Evolutionary conservation across 78 protist species (phyloP).

Genomic region (Chrysochromulina parva): DNA sequence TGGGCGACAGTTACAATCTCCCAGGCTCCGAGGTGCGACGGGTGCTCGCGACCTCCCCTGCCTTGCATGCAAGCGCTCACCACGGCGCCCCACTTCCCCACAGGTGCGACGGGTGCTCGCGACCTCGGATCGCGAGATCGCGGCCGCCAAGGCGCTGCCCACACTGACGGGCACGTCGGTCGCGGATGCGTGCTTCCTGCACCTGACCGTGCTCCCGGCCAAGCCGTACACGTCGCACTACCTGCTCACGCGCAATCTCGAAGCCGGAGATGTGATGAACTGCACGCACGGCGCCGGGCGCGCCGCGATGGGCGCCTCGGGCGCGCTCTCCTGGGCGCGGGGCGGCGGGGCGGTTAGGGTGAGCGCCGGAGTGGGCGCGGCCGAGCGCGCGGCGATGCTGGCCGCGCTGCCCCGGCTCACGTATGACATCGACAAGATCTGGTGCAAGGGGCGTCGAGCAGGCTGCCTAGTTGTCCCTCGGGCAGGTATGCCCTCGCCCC

Average conservation of each 20-base stretch:
- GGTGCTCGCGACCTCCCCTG: no score
- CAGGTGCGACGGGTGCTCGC: neutral
- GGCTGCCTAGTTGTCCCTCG: no score
- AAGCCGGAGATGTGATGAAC: neutral
- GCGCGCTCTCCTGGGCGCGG: no score
- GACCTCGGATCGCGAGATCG: neutral
- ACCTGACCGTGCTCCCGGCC: constrained; percentile 1
- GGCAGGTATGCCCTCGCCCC: no score
- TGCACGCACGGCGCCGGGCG: neutral
- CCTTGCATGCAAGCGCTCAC: no score
- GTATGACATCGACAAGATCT: neutral
- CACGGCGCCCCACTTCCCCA: no score
- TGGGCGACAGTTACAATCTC: neutral
- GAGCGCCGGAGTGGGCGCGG: no score
- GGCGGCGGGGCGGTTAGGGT: no score
- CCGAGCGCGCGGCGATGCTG: neutral
- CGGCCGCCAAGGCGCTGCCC: neutral
- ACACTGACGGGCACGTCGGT: neutral
- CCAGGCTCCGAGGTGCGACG: neutral
- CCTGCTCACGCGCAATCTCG: neutral
- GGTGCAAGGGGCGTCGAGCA: neutral
- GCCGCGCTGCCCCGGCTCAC: neutral
- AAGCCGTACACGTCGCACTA: neutral
- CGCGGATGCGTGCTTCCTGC: neutral
- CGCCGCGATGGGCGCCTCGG: no score